phyloP scores from a whole-genome alignment of 2,329 filamentous ascomycete species.

The Stagonosporopsis rhizophila region DNA sequence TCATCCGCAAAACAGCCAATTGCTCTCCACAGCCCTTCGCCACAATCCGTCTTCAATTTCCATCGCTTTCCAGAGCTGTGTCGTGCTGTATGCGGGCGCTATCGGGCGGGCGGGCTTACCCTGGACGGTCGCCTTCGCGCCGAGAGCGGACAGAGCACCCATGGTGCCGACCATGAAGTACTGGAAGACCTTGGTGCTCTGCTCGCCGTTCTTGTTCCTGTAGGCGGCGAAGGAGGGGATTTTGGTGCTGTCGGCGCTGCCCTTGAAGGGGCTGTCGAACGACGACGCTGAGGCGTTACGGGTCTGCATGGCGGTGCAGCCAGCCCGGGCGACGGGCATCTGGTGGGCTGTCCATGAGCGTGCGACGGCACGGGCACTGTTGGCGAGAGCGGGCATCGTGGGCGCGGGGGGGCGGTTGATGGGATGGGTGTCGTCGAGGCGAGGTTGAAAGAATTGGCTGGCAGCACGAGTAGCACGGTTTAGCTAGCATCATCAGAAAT shows the following conservation, averaged over 20 bases:
- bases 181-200: conserved; percentile 83
- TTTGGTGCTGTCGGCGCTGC: conserved; percentile 62
- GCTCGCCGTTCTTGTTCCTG: conserved; percentile 71
- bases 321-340: conserved; percentile 55
- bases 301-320: conserved; percentile 54
- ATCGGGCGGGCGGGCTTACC: conserved; percentile 66
- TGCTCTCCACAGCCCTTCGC: conserved; percentile 23
- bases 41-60: conserved; percentile 2
- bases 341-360: conserved; percentile 57
- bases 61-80: conserved; percentile 16
- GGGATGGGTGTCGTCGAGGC: conserved; percentile 24
- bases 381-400: conserved; percentile 59
- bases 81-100: conserved; percentile 11
- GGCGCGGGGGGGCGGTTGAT: conserved; percentile 39
- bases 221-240: conserved; percentile 93
- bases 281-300: conserved; percentile 54
- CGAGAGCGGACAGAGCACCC: conserved; percentile 88
- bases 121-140: conserved; percentile 97
- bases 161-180: conserved; percentile 99
- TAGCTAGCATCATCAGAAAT: conserved; percentile 2
- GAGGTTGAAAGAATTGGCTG: conserved; percentile 38
- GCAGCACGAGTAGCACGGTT: not conserved
- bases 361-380: conserved; percentile 55
- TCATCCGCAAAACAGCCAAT: conserved; percentile 45
- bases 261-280: conserved; percentile 65